phyloP scores from a whole-genome alignment of 495 filamentous ascomycete genomes.

The Aspergillus carlsbadensis region DNA sequence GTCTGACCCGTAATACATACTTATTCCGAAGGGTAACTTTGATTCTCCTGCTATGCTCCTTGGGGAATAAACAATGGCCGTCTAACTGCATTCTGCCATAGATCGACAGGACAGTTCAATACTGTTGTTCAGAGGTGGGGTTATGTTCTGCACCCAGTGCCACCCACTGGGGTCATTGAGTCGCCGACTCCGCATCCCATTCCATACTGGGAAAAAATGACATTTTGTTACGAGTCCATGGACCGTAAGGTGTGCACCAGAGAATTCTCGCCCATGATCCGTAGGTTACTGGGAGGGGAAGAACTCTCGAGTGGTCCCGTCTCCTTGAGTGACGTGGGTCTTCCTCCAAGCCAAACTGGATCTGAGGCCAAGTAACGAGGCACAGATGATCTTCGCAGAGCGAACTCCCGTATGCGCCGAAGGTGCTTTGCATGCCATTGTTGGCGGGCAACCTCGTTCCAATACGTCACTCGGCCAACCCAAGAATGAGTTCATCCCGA shows the following conservation, averaged over 20 bases:
- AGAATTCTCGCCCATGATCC: not conserved
- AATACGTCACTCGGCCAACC: conserved; percentile 3
- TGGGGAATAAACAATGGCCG: not conserved
- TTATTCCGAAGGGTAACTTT: not conserved
- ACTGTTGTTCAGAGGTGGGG: not conserved
- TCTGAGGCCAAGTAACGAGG: not conserved
- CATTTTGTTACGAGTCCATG: too few relatives aligned
- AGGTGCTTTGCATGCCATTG: conserved; percentile 1
- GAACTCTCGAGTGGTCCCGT: not conserved
- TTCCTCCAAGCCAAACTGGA: not conserved
- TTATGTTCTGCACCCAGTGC: not conserved
- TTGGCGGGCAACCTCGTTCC: not conserved
- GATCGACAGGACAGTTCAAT: not conserved
- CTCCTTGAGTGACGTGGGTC: not conserved
- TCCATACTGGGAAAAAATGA: too few relatives aligned
- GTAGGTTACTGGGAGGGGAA: not conserved
- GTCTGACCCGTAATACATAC: conserved; percentile 2
- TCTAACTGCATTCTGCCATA: too few relatives aligned
- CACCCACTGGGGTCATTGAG: too few relatives aligned
- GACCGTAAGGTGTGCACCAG: not conserved
- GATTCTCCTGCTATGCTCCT: not conserved
- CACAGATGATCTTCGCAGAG: not conserved
- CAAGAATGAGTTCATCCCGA: not conserved
- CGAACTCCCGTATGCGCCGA: not conserved
- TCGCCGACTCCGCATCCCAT: not conserved